Conservation (phyloP, 495 filamentous ascomycete genomes). For the Trichoderma parareesei region DNA sequence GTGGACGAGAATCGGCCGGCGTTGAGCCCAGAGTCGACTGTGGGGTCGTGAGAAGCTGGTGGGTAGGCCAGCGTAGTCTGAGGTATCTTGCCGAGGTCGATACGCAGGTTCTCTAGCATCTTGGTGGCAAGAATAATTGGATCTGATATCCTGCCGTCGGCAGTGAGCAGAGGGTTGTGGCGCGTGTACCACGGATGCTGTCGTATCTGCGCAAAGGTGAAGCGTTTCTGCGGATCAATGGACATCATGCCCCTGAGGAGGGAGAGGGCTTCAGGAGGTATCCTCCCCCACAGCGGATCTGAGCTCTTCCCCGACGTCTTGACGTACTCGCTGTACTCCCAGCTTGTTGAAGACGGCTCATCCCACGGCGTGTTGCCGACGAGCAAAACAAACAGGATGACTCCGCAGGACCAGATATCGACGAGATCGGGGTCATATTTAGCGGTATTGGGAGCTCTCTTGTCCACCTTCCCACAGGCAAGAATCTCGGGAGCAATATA, state of each 20-base stretch:
- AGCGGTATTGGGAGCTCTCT: constrained; percentile 39
- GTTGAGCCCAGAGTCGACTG: constrained; percentile 39
- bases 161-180: constrained; percentile 63
- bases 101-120: constrained; percentile 88
- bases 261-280: constrained; percentile 73
- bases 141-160: constrained; percentile 69
- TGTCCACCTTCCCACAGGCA: constrained; percentile 33
- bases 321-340: constrained; percentile 81
- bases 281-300: constrained; percentile 77
- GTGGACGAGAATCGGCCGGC: constrained; percentile 49
- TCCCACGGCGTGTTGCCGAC: constrained; percentile 99
- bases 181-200: constrained; percentile 94
- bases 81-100: constrained; percentile 73
- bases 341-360: constrained; percentile 70
- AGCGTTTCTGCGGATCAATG: constrained; percentile 65
- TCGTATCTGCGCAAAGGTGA: constrained; percentile 78
- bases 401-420: constrained; percentile 95
- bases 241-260: constrained; percentile 91
- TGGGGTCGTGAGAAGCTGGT: constrained; percentile 45
- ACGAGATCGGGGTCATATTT: constrained; percentile 79
- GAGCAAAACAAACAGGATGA: constrained; percentile 90
- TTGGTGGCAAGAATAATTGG: constrained; percentile 76
- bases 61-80: constrained; percentile 18
- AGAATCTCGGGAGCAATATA: constrained; percentile 97
- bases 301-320: constrained; percentile 66